Evolutionary conservation across 208 protist species (phyloP).

Genomic region (Leishmania amazonensis): DNA sequence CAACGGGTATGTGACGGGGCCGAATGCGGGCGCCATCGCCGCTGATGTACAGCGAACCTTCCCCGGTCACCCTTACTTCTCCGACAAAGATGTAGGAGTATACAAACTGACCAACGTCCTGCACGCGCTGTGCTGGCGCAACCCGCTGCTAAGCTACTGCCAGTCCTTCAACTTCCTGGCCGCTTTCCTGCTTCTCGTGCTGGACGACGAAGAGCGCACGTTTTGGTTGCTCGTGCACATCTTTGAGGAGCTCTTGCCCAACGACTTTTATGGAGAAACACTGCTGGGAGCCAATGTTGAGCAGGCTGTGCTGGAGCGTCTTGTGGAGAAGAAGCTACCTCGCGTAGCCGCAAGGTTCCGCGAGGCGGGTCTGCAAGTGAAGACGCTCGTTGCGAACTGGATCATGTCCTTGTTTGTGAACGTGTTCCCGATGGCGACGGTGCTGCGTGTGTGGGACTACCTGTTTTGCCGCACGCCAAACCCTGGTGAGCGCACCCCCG

Average conservation of each 20-base stretch:
- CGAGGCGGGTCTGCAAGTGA: constrained; percentile 46
- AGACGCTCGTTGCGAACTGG: constrained; percentile 61
- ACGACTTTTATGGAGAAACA: constrained; percentile 71
- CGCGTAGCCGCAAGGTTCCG: constrained; percentile 39
- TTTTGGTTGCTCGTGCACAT: constrained; percentile 71
- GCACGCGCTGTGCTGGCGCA: constrained; percentile 79
- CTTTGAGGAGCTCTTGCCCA: constrained; percentile 65
- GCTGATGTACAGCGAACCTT: constrained; percentile 77
- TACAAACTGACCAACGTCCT: constrained; percentile 66
- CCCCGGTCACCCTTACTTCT: constrained; percentile 72
- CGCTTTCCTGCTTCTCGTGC: constrained; percentile 56
- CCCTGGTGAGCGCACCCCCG: constrained; percentile 25
- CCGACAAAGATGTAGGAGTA: constrained; percentile 48
- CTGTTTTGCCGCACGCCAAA: constrained; percentile 36
- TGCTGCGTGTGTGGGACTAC: constrained; percentile 70
- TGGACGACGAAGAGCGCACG: constrained; percentile 69
- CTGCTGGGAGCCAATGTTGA: constrained; percentile 71
- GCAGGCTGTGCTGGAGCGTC: constrained; percentile 48
- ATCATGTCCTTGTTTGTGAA: constrained; percentile 75
- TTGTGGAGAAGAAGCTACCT: constrained; percentile 52
- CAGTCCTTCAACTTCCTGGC: constrained; percentile 82
- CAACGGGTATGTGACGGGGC: constrained; percentile 53
- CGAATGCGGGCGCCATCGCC: constrained; percentile 45
- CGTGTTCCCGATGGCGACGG: constrained; percentile 54
- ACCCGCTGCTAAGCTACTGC: constrained; percentile 80